Base-by-base conservation (phyloP, 805 yeast species). In the Candida boidinii region DNA sequence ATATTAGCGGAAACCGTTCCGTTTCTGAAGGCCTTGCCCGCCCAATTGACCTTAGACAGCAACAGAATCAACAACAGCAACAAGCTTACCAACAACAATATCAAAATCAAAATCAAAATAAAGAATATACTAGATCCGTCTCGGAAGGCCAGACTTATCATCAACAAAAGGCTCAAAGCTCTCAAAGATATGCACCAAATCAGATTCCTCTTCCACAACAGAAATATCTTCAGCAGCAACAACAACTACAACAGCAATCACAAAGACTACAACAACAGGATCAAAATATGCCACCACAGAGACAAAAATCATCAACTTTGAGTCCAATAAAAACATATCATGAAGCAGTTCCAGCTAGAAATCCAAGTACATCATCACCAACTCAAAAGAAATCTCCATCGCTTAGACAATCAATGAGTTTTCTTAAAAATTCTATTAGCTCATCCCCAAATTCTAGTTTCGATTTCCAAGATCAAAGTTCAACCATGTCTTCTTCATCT, bases 331-430 rank as follows among this genome's bases (percentile, higher is more conserved):
- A 32, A 26, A 38, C 44, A 8, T n/a, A n/a, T n/a, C 49, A 41
- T 18, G 43, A 40, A 16, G 49, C 53, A 12, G 52, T 47, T 28
- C 51, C 52, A 1, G 48, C 43, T 33, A 29, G 47, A 23, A 36
- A 41, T 25, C 23, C 31, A 7, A 35, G 35, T 18, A 33, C 34
- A 16, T 17, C 29, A 9, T 16, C 32, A 18, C 37, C 29, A 14
- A 15, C 31, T 16, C 44, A 9, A 23, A 35, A 14, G 22, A 39
- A 8, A 39, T 41, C 39, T 26, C 68, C 68, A 1, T 54, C 54
- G 11, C 38, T 62, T 23, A 55, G 62, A 13, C 67, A 62, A 36
- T 62, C 67, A 1, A 36, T 55, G 16, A 58, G 51, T 27, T 52
- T 62, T 17, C 36, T 61, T n/a, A 41, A 58, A 20, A 54, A 49